Evolutionary conservation across 1,284 basidiomycete species (phyloP).

Genomic region (Irpex sp.): DNA sequence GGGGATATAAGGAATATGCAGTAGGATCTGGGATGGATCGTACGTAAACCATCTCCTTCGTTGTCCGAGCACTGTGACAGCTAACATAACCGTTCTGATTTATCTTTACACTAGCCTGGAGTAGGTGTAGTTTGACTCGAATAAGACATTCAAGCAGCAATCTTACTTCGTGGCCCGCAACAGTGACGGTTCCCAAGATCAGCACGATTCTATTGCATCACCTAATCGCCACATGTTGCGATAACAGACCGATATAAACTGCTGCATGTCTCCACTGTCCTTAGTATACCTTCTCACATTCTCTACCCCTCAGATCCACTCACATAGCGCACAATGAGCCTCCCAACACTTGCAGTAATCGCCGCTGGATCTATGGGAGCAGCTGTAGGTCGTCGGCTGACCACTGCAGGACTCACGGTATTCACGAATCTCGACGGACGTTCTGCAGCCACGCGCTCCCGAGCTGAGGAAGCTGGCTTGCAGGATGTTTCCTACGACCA

Average conservation of each 20-base stretch:
- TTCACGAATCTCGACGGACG: constrained; percentile 56
- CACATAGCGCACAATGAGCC: constrained; percentile 9
- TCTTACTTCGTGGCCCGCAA: too few species aligned
- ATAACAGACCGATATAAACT: background rate
- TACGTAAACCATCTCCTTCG: too few species aligned
- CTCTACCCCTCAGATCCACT: background rate
- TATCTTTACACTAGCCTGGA: too few species aligned
- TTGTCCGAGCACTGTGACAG: too few species aligned
- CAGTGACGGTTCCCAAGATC: background rate
- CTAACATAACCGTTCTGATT: too few species aligned
- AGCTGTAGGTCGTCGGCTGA: constrained; percentile 50
- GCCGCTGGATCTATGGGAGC: constrained; percentile 54
- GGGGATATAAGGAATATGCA: too few species aligned
- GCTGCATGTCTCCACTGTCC: background rate
- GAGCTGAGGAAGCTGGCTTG: constrained; percentile 64
- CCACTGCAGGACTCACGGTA: constrained; percentile 46
- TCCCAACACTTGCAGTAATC: constrained; percentile 48
- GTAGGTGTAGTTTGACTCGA: too few species aligned
- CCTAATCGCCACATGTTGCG: background rate
- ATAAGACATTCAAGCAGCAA: too few species aligned
- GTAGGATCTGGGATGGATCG: too few species aligned
- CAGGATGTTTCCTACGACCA: constrained; percentile 52
- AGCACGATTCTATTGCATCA: background rate
- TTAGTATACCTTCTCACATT: background rate
- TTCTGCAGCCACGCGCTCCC: constrained; percentile 49